Base-by-base conservation (phyloP, 2,329 filamentous ascomycete species). In the Clonostachys solani region DNA sequence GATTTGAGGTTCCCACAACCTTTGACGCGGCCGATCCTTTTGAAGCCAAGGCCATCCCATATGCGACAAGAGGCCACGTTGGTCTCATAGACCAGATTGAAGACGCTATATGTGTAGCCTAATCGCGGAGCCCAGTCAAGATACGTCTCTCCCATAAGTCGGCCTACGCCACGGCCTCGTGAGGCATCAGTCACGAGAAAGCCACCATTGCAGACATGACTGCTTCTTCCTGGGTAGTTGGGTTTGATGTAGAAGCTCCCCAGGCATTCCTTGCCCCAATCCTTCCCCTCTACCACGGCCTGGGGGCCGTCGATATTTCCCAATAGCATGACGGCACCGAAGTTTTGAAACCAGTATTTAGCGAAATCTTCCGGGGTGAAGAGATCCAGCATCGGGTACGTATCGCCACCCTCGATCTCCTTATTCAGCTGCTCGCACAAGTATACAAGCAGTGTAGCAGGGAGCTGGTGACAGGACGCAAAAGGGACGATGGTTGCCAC, bases 181-280 rank as follows among this genome's bases (percentile, higher is more conserved):
- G 84, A 78, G 12, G 83, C 83, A 60, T 87, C 83, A 10, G 86
- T 89, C 50, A 89, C 86, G 45, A 91, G 73, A 60, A 91, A 89
- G 33, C 84, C 86, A 49, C 82, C 92, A 61, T 95, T 96, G 73
- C 89, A 95, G 44, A 95, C 82, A 72, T 96, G 91, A 66, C 87
- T 94, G 69, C 88, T 94, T 49, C 91, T 80, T 43, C 91, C 91
- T 0, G 91, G 90, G 64, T 95, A 96, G 67, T 96, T 95, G 43
- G 91, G 90, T 71, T 94, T 92, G 75, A 95, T 88, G 69, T 94
- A 95, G 69, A 95, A 95, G 69, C 89, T 95, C 48, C 91, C 91
- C 40, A 96, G 72, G 58, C 90, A 95, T 58, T 87, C 78, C 60
- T 84, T 84, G 54, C 83, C 80, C 90, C 91, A 95, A 66, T 92